phyloP scores from a whole-genome alignment of 2,329 filamentous ascomycete genomes.

The Fusarium sp. region DNA sequence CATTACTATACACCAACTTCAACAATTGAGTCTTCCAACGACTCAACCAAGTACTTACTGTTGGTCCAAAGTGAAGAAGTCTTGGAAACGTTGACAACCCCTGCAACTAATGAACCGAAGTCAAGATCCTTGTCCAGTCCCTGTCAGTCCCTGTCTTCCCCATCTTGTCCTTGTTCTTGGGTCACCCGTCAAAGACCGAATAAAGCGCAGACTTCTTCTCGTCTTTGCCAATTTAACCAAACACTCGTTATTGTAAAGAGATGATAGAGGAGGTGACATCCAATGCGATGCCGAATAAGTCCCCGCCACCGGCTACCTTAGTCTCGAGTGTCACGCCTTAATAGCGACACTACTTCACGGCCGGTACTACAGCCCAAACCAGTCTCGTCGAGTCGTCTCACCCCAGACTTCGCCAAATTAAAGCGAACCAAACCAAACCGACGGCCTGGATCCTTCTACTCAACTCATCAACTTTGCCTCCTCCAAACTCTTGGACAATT shows the following conservation, averaged over 20 bases:
- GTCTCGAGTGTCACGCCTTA: slow-evolving; percentile 9
- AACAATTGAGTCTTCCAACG: neutral
- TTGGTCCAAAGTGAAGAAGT: neutral
- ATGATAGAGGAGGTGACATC: no score
- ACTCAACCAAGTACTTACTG: neutral
- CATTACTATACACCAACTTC: no score
- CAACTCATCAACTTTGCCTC: slow-evolving; percentile 34
- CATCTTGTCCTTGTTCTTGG: slow-evolving; percentile 17
- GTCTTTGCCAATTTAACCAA: neutral
- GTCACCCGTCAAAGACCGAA: slow-evolving; percentile 26
- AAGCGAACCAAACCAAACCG: neutral
- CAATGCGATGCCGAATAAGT: slow-evolving; percentile 4
- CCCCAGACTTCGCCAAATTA: slow-evolving; percentile 6
- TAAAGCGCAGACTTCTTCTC: slow-evolving; percentile 32
- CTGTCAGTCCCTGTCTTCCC: slow-evolving; percentile 25
- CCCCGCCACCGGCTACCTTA: slow-evolving; percentile 4
- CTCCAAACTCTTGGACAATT: slow-evolving; percentile 13
- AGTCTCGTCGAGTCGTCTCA: slow-evolving; percentile 9
- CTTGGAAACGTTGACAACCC: slow-evolving; percentile 8
- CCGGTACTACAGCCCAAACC: neutral
- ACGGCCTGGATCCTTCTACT: slow-evolving; percentile 21
- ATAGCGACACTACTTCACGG: neutral
- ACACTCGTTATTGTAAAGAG: neutral
- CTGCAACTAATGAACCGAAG: slow-evolving; percentile 9
- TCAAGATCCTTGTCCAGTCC: neutral